Base-by-base conservation (phyloP, 139 green algal genomes). In the Nannochloris sp. region DNA sequence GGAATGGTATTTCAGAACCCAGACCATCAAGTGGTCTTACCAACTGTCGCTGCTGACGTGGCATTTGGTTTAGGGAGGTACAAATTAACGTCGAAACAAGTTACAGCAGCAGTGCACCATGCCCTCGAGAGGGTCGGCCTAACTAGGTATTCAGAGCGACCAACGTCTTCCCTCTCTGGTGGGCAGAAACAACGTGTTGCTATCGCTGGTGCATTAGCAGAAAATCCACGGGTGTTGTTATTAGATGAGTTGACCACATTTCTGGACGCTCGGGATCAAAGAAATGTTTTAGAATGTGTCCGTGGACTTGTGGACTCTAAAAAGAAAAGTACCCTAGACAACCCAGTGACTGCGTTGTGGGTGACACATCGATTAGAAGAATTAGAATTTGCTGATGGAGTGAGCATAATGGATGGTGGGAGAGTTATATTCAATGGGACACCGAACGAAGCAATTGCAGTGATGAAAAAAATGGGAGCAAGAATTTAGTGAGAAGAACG, bases 181-280 rank as follows among this genome's bases (percentile, higher is more conserved):
- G 95, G 95, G 10, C 92, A 99, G 76, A 92, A 96, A 56, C 95
- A 99, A 81, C 79, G 95, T 10, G 87, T 97, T 6, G 94, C 93
- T 6, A 97, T 99, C 15, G 93, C 93, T 15, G 91, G 92, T 54
- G 73, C 67, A 2, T 45, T 87, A 24, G 82, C 72, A 24, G 55
- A 80, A 64, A 53, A 25, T 63, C 75, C 30, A 19, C 29, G 86
- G 61, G 65, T 98, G 60, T 79, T 99, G 63, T 77, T 99, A 56
- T 78, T 99, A 58, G 95, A 99, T 71, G 95, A 99, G 82, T 81
- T 99, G 39, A 99, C 94, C 10, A 98, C 92, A 1, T 99, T 97
- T 60, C 73, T 99, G 33, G 94, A 99, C 64, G 80, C 79, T 7
- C 84, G 84, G 33, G 91, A 97, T 70, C 87, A 96, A 78, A 79